Conservation (phyloP, 768 basidiomycete genomes). For the Mycena chlorophos region DNA sequence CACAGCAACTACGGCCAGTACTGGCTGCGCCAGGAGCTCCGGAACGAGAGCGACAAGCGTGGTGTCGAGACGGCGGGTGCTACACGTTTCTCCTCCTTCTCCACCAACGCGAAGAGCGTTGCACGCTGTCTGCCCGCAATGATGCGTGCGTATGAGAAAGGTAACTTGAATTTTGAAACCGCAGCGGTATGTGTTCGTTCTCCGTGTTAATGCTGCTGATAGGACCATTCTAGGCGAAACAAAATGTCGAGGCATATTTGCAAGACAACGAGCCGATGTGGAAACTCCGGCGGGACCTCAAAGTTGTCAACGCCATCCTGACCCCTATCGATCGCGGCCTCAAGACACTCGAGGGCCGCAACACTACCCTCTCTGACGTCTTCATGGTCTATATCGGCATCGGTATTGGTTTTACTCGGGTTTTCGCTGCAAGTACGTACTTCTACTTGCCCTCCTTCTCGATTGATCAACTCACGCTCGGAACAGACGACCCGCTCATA, state of each 20-base stretch:
- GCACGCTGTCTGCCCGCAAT: constrained; percentile 3
- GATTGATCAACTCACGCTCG: no score
- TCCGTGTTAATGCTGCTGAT: background rate
- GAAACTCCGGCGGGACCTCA: background rate
- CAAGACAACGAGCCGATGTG: background rate
- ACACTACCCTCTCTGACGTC: background rate
- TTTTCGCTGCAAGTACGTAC: background rate
- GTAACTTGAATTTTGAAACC: constrained; percentile 8
- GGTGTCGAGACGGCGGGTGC: constrained; percentile 1
- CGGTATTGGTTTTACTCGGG: background rate
- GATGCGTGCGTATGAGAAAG: background rate
- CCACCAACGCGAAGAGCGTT: constrained; percentile 1
- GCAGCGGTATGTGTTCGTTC: constrained; percentile 1
- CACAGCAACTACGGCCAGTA: constrained; percentile 18
- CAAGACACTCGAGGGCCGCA: background rate
- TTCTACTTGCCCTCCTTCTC: background rate
- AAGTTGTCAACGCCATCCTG: background rate
- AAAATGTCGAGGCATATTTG: background rate
- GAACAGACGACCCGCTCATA: background rate
- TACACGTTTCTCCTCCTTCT: constrained; percentile 7
- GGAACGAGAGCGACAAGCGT: background rate
- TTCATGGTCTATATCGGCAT: background rate
- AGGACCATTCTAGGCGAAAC: background rate
- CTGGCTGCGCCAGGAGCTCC: constrained; percentile 2
- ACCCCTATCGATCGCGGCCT: background rate